Conservation (phyloP, 2,329 filamentous ascomycete species). For the Sporothrix sp. region DNA sequence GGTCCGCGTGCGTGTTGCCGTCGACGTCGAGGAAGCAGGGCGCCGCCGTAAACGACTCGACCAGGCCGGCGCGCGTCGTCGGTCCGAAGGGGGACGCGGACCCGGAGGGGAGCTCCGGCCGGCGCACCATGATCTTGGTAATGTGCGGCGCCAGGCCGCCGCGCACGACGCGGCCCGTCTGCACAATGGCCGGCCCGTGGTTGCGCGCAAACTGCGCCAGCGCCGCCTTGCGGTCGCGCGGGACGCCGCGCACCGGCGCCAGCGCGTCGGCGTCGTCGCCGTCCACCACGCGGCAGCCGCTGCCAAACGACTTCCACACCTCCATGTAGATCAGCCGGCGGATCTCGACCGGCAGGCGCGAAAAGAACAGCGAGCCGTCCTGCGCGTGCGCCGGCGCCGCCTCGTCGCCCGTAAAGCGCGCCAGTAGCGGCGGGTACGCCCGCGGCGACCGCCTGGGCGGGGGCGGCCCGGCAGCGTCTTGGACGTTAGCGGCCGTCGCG, state of each 20-base stretch:
- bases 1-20: neutral
- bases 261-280: neutral
- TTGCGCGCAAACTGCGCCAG: too few species aligned
- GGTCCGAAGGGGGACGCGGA: too few species aligned
- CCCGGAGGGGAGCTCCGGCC: too few species aligned
- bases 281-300: neutral
- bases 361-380: constrained; percentile 27
- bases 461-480: too few species aligned
- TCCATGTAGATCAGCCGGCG: constrained; percentile 25
- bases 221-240: too few species aligned
- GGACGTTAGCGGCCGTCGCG: too few species aligned
- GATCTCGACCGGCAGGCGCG: constrained; percentile 23
- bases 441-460: too few species aligned
- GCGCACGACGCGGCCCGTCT: too few species aligned
- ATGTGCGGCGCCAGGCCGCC: constrained; percentile 5
- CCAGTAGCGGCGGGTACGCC: constrained; percentile 2
- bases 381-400: constrained; percentile 32
- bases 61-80: neutral
- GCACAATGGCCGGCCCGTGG: too few species aligned
- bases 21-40: neutral
- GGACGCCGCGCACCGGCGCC: neutral
- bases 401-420: neutral
- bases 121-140: too few species aligned
- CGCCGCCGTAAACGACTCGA: neutral
- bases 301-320: constrained; percentile 19